Evolutionary conservation across 495 filamentous ascomycete species (phyloP).

Genomic region (Podospora fimiseda): DNA sequence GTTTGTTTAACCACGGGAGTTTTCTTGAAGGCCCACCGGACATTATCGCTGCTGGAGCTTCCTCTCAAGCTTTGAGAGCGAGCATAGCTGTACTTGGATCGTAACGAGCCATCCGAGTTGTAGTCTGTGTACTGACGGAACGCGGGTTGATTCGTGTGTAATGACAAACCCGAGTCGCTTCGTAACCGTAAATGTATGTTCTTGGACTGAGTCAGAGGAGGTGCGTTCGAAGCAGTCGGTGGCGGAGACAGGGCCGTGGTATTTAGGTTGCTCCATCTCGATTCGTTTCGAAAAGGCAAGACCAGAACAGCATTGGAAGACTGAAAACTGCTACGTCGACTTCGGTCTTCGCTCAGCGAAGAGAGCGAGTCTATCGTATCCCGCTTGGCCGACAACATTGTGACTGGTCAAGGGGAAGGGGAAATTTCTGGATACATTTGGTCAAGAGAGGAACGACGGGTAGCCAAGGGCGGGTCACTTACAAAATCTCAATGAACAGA

Average conservation of each 20-base stretch:
- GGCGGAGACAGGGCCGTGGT: constrained; percentile 24
- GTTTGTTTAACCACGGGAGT: constrained; percentile 3
- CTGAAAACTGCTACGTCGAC: constrained; percentile 14
- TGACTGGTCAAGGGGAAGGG: constrained; percentile 2
- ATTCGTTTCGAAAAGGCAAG: constrained; percentile 10
- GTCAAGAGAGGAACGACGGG: too few species aligned
- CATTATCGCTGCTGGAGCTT: constrained; percentile 14
- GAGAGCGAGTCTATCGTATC: constrained; percentile 18
- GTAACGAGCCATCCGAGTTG: constrained; percentile 20
- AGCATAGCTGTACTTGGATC: constrained; percentile 1
- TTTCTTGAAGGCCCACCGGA: not conserved
- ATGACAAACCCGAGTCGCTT: constrained; percentile 34
- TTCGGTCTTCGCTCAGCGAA: constrained; percentile 7
- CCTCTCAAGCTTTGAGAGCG: constrained; percentile 12
- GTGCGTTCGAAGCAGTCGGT: constrained; percentile 7
- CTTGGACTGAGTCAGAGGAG: constrained; percentile 4
- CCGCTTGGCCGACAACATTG: constrained; percentile 14
- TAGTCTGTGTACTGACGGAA: constrained; percentile 32
- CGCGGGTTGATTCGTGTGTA: constrained; percentile 29
- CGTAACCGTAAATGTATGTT: constrained; percentile 25
- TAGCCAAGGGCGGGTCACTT: not conserved
- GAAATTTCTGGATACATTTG: too few species aligned
- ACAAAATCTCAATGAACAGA: not conserved
- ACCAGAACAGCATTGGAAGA: constrained; percentile 6
- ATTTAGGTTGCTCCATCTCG: constrained; percentile 4